Evolutionary conservation across 306 rosid species (phyloP).

Genomic region (Vachellia collinsii): DNA sequence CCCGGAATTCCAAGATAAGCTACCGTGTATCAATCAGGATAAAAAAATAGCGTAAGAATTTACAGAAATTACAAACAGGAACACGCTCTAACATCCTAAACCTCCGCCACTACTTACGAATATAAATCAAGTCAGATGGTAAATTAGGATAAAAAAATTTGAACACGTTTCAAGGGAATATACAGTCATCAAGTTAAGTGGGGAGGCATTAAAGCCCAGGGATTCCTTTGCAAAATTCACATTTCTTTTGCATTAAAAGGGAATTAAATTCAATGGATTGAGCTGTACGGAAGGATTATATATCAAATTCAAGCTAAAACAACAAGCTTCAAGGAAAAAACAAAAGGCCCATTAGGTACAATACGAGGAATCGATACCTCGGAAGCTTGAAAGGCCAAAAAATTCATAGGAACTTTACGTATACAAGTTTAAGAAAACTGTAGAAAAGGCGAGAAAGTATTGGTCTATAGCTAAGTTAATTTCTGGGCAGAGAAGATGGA

Average conservation of each 20-base stretch:
- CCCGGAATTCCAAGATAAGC: conserved; percentile 7
- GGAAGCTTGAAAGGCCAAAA: conserved; percentile 38
- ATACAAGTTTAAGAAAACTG: conserved; percentile 18
- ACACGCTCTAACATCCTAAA: conserved; percentile 5
- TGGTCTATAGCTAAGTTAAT: conserved; percentile 34
- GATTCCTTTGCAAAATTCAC: conserved; percentile 13
- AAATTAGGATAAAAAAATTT: neutral
- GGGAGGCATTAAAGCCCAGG: neutral
- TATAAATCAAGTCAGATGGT: conserved; percentile 6
- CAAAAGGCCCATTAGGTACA: conserved; percentile 38
- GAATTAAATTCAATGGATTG: conserved; percentile 22
- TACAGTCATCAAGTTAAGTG: conserved; percentile 16
- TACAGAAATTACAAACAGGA: neutral
- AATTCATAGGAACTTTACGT: conserved; percentile 17
- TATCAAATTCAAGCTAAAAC: conserved; percentile 34
- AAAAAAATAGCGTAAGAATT: neutral
- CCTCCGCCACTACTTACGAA: neutral
- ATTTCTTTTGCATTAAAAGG: neutral
- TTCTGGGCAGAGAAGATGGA: conserved; percentile 49
- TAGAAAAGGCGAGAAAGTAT: conserved; percentile 20
- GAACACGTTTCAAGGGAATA: conserved; percentile 6
- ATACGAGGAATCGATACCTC: conserved; percentile 47
- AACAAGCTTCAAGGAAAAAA: neutral
- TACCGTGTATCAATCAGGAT: conserved; percentile 21
- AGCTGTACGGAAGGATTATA: conserved; percentile 24